Percentiles rank a stretch among this genome's conserved stretches.
Conservation (phyloP, 164 flowering plant species). For the Brasenia schreberi region DNA sequence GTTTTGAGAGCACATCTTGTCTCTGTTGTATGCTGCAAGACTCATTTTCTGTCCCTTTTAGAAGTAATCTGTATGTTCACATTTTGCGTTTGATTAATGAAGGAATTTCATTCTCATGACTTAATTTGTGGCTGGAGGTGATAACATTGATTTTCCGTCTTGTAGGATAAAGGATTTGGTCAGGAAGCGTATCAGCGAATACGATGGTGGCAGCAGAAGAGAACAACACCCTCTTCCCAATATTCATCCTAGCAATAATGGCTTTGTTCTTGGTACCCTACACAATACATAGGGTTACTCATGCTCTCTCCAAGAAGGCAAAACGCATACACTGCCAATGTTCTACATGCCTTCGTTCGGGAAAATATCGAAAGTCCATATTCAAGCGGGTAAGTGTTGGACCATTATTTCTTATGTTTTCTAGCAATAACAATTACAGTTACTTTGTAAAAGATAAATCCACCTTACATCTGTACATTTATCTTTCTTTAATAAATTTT, state of each 20-base stretch:
- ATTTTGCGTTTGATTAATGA: too few species aligned
- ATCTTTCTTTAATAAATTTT: too few species aligned
- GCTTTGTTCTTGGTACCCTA: conserved; percentile 93
- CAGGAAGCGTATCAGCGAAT: not conserved
- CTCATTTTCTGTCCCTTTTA: too few species aligned
- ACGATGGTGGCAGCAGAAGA: conserved; percentile 83
- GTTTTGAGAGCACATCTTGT: too few species aligned
- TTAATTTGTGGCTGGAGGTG: not conserved
- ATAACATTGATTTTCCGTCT: not conserved
- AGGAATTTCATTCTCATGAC: too few species aligned
- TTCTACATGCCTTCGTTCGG: conserved; percentile 56
- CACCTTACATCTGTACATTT: too few species aligned
- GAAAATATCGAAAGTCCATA: conserved; percentile 75
- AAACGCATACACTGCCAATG: conserved; percentile 72
- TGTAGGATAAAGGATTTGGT: not conserved
- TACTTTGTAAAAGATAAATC: not conserved
- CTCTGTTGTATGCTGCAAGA: too few species aligned
- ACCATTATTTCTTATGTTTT: not conserved
- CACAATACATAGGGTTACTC: conserved; percentile 57
- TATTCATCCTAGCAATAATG: conserved; percentile 85
- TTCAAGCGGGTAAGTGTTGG: conserved; percentile 42
- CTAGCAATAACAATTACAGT: not conserved
- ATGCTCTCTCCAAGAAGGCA: conserved; percentile 55
- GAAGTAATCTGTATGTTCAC: too few species aligned
- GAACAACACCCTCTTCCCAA: conserved; percentile 75